Conservation (phyloP, 2,329 filamentous ascomycete species). For the Neospermospora avenae region DNA sequence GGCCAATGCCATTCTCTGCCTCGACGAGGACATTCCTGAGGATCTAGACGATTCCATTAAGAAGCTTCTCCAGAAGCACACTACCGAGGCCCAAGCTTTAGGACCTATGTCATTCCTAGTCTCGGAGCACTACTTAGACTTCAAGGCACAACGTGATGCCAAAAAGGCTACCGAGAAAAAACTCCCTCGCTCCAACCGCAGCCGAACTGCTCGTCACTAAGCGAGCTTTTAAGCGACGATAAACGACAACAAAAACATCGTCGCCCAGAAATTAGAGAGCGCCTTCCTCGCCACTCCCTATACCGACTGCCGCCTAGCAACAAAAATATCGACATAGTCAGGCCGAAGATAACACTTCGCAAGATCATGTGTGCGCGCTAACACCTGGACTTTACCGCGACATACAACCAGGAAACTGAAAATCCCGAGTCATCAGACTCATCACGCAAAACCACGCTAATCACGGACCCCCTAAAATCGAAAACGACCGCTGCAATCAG, state of each 20-base stretch:
- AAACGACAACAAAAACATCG: neutral
- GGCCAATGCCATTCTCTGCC: conserved; percentile 1
- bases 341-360: neutral
- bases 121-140: conserved; percentile 8
- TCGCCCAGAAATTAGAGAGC: neutral
- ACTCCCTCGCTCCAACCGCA: conserved; percentile 11
- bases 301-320: neutral
- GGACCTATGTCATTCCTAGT: conserved; percentile 7
- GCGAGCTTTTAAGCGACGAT: neutral
- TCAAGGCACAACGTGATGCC: conserved; percentile 2
- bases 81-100: neutral
- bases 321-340: neutral
- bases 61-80: conserved; percentile 3
- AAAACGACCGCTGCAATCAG: neutral
- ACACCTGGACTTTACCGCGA: neutral
- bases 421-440: neutral
- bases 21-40: conserved; percentile 17
- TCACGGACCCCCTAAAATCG: neutral
- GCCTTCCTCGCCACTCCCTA: neutral
- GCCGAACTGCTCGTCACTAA: neutral
- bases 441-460: neutral
- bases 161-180: conserved; percentile 9
- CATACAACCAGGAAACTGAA: neutral
- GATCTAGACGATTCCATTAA: conserved; percentile 13
- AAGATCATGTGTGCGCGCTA: neutral